Evolutionary conservation across 1,284 basidiomycete genomes (phyloP).

Genomic region (Ganoderma sp.): DNA sequence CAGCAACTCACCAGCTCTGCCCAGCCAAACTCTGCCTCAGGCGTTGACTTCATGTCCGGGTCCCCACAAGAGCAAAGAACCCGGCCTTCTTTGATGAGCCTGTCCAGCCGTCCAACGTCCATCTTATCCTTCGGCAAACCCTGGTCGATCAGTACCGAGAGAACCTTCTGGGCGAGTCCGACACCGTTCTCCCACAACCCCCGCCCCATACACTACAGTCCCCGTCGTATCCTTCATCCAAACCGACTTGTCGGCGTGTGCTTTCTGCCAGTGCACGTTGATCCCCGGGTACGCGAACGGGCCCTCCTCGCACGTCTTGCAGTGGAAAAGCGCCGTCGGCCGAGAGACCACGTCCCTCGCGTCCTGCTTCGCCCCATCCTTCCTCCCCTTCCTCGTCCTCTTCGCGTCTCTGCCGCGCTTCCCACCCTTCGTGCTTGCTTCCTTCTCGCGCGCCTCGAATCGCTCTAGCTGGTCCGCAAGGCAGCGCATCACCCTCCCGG

Average conservation of each 20-base stretch:
- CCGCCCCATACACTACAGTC: neutral
- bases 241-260: constrained; percentile 2
- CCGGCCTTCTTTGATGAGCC: neutral
- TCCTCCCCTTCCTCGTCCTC: too few species aligned
- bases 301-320: neutral
- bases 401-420: too few species aligned
- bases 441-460: too few species aligned
- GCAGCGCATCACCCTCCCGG: too few species aligned
- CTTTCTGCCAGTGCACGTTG: constrained; percentile 17
- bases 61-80: constrained; percentile 23
- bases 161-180: too few species aligned
- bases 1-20: constrained; percentile 12
- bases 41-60: constrained; percentile 3
- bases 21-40: constrained; percentile 7
- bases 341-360: neutral
- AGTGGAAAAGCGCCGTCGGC: neutral
- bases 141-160: neutral
- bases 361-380: too few species aligned
- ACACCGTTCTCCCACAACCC: neutral
- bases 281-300: neutral
- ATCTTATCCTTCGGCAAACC: neutral
- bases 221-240: too few species aligned
- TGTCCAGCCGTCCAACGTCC: neutral
- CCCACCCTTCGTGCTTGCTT: too few species aligned
- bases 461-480: too few species aligned